Percentiles rank a stretch among this genome's conserved stretches.
Evolutionary conservation across 2,329 filamentous ascomycete genomes (phyloP).

Genomic region (Fusarium anguioides): DNA sequence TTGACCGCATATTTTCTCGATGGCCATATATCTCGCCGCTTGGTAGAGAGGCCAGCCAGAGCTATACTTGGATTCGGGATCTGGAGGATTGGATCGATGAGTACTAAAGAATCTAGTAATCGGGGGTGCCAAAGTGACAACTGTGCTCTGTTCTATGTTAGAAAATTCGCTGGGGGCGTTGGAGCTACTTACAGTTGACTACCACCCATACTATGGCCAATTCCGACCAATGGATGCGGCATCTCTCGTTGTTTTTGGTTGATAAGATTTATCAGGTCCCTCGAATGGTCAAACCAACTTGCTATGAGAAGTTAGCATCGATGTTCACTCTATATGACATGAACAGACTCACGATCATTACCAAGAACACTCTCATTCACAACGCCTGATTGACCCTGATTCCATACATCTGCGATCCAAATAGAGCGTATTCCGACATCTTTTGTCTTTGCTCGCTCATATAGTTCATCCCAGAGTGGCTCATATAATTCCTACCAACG

Average conservation of each 20-base stretch:
- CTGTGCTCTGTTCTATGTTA: background rate
- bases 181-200: background rate
- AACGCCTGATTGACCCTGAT: background rate
- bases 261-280: background rate
- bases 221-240: background rate
- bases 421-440: background rate
- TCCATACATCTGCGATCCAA: conserved; percentile 4
- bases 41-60: background rate
- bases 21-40: background rate
- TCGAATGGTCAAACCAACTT: background rate
- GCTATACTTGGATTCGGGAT: background rate
- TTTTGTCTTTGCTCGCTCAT: background rate
- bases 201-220: conserved; percentile 2
- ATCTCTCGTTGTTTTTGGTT: background rate
- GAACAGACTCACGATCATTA: background rate
- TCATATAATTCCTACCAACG: background rate
- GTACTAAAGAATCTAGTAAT: background rate
- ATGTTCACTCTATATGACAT: rapidly evolving
- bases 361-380: background rate
- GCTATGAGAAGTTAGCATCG: background rate
- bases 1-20: background rate
- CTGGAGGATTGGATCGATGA: background rate
- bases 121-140: background rate
- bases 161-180: rapidly evolving
- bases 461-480: background rate